Percentiles rank a stretch among this genome's conserved stretches.
These are phyloP conservation scores for Colletotrichum sp. DNA, from an alignment of 2,329 filamentous ascomycete genomes.

Conservation along the genomic window DNA sequence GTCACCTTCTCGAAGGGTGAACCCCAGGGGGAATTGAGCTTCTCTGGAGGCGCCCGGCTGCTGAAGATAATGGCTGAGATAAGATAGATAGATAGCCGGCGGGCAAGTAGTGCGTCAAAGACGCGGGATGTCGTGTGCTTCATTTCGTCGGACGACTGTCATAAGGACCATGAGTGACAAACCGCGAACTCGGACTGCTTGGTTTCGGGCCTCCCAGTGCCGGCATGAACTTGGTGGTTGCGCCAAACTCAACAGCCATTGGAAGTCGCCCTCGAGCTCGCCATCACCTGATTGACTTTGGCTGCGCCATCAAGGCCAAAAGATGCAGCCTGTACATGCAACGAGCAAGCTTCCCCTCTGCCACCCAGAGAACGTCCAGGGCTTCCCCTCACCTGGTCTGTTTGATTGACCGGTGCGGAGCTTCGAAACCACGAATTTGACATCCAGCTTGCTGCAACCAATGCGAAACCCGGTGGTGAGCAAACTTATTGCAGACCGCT, in stretches of 20 bases:
- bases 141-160: not conserved
- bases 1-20: constrained; percentile 10
- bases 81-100: not conserved
- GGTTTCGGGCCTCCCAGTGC: not conserved
- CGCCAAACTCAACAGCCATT: not conserved
- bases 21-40: not conserved
- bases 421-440: not conserved
- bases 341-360: not conserved
- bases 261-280: not conserved
- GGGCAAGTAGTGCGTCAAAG: not conserved
- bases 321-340: not conserved
- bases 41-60: not conserved
- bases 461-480: not conserved
- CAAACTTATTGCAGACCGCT: not conserved
- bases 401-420: constrained; percentile 15
- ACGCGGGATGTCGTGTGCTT: not conserved
- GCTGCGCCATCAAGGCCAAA: constrained; percentile 1
- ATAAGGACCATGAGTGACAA: not conserved
- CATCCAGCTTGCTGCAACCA: not conserved
- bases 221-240: not conserved
- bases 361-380: not conserved
- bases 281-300: constrained; percentile 13
- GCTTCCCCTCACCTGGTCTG: not conserved
- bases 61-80: not conserved
- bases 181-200: not conserved